Conservation (phyloP, 2,329 filamentous ascomycete genomes). For the Penicillium sp. region DNA sequence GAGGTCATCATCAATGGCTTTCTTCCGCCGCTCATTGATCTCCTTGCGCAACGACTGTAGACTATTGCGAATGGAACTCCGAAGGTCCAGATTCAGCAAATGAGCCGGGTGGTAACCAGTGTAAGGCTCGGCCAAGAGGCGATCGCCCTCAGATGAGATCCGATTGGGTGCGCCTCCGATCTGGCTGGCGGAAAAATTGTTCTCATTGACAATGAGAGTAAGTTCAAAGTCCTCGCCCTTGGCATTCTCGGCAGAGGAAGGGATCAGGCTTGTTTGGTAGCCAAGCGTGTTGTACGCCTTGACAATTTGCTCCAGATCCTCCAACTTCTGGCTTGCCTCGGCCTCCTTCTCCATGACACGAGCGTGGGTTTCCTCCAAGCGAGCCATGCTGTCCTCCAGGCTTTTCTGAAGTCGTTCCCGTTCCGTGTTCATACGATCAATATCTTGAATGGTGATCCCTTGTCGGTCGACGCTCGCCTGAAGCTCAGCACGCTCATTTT, state of each 20-base stretch:
- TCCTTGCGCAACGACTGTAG: slow-evolving; percentile 81
- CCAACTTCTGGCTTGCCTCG: slow-evolving; percentile 82
- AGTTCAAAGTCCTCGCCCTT: slow-evolving; percentile 85
- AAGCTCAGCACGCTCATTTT: slow-evolving; percentile 76
- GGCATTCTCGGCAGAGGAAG: slow-evolving; percentile 78
- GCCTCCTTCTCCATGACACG: slow-evolving; percentile 81
- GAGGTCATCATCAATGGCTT: slow-evolving; percentile 85
- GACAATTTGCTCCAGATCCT: slow-evolving; percentile 87
- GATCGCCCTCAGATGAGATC: slow-evolving; percentile 62
- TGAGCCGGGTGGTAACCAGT: slow-evolving; percentile 90
- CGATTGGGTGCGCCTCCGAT: slow-evolving; percentile 52
- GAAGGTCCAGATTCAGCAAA: slow-evolving; percentile 84
- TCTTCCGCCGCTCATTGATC: slow-evolving; percentile 82
- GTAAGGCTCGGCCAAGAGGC: slow-evolving; percentile 76
- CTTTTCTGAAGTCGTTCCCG: slow-evolving; percentile 89
- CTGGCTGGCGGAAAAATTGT: slow-evolving; percentile 71
- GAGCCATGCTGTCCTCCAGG: slow-evolving; percentile 72
- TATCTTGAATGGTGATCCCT: slow-evolving; percentile 96
- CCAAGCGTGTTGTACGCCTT: slow-evolving; percentile 92
- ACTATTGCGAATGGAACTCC: slow-evolving; percentile 76
- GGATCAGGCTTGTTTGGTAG: slow-evolving; percentile 91
- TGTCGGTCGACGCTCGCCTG: slow-evolving; percentile 88
- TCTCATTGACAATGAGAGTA: slow-evolving; percentile 75
- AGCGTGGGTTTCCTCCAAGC: slow-evolving; percentile 82
- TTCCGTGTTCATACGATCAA: slow-evolving; percentile 97